Evolutionary conservation across 371 early-diverging fungal genomes (phyloP).

Genomic region (Lichtheimia ornata): DNA sequence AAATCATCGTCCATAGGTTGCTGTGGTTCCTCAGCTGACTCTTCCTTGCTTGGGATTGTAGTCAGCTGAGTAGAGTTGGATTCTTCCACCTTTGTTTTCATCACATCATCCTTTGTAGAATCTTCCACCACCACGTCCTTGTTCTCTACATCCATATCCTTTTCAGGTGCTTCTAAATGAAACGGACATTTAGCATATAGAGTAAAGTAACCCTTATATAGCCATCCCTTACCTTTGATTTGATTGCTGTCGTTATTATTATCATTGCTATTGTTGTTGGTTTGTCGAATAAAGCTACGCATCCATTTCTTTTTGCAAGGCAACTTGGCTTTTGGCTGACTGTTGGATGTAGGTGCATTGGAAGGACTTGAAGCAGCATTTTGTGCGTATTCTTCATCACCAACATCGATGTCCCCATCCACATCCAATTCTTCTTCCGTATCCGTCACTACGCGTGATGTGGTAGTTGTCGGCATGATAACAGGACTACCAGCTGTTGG

Average conservation of each 20-base stretch:
- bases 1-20: slow-evolving; percentile 5
- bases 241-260: not conserved
- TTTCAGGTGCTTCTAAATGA: not conserved
- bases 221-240: not conserved
- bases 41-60: not conserved
- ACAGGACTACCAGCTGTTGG: slow-evolving; percentile 17
- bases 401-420: slow-evolving; percentile 24
- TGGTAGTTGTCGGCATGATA: not conserved
- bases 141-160: not conserved
- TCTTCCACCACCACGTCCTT: no score
- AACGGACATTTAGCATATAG: no score
- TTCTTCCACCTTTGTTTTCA: no score
- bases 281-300: slow-evolving; percentile 14
- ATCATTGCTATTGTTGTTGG: not conserved
- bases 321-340: slow-evolving; percentile 1
- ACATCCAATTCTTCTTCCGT: slow-evolving; percentile 21
- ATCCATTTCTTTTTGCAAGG: slow-evolving; percentile 28
- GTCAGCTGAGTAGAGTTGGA: no score
- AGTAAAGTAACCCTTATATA: no score
- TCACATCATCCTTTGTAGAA: no score
- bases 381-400: slow-evolving; percentile 14
- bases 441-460: slow-evolving; percentile 2
- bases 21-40: not conserved
- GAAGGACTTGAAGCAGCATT: not conserved
- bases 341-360: not conserved